Percentiles rank a stretch among this genome's conserved stretches.
These are phyloP conservation scores for Erysimum cheiranthoides DNA, from an alignment of 345 rosid species.

Conservation along the genomic window DNA sequence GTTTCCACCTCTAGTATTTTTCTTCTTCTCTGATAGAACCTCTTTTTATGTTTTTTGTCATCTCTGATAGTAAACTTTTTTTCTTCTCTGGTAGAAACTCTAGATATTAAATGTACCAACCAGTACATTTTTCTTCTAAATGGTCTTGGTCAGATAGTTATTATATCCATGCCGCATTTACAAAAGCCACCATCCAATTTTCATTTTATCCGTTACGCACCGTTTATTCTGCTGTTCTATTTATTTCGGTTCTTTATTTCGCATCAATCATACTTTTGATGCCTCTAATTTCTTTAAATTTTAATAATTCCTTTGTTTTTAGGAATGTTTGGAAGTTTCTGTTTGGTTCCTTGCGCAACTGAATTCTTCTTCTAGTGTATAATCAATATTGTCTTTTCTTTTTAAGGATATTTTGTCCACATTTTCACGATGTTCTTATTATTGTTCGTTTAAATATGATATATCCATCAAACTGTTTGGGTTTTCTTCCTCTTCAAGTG, in stretches of 20 bases:
- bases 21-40: background rate
- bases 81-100: background rate
- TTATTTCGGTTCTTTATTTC: no score
- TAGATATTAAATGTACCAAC: no score
- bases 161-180: no score
- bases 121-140: no score
- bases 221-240: no score
- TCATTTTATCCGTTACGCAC: no score
- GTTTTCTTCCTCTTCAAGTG: background rate
- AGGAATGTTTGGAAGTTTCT: slow-evolving; percentile 27
- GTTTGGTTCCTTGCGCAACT: slow-evolving; percentile 15
- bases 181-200: no score
- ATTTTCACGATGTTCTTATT: background rate
- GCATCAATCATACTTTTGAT: no score
- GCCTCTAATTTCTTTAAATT: background rate
- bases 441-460: background rate
- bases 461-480: background rate
- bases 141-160: no score
- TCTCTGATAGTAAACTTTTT: no score
- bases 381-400: background rate
- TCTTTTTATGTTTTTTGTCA: no score
- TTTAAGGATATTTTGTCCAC: slow-evolving; percentile 18
- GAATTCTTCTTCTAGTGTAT: background rate
- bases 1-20: background rate
- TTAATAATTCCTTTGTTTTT: background rate